phyloP scores from a whole-genome alignment of 345 rosid genomes.

The Geranium rotundifolium region DNA sequence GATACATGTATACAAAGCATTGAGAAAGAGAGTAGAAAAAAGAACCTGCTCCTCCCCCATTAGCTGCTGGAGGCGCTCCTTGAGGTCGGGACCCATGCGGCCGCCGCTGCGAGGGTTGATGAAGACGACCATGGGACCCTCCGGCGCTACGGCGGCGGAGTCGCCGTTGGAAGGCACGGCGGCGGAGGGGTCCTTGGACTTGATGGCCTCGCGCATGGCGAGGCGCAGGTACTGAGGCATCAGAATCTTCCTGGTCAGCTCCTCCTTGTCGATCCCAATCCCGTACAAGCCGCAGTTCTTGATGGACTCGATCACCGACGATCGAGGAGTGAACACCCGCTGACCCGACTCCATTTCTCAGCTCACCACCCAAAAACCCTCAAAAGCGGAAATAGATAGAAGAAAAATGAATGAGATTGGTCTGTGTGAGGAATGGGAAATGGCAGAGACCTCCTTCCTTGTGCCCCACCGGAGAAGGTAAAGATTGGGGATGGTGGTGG shows the following conservation, averaged over 20 bases:
- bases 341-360: conserved; percentile 34
- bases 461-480: too few species aligned
- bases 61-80: conserved; percentile 54
- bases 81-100: conserved; percentile 63
- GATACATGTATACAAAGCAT: too few species aligned
- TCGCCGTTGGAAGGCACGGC: conserved; percentile 6
- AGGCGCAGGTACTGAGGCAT: conserved; percentile 65
- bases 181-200: conserved; percentile 27
- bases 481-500: too few species aligned
- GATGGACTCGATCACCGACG: conserved; percentile 57
- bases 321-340: conserved; percentile 43
- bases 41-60: conserved; percentile 72
- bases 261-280: conserved; percentile 57
- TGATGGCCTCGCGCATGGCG: conserved; percentile 50
- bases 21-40: neutral
- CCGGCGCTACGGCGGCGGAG: conserved; percentile 24
- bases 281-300: conserved; percentile 51
- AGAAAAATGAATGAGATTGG: too few species aligned
- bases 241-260: conserved; percentile 38
- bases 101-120: conserved; percentile 83
- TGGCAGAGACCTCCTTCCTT: too few species aligned
- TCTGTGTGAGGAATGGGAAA: too few species aligned
- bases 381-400: too few species aligned
- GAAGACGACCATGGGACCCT: conserved; percentile 69
- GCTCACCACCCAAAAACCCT: too few species aligned